These are phyloP conservation scores for Liriodendron chinense DNA, from an alignment of 164 flowering plant species.

Conservation along the genomic window DNA sequence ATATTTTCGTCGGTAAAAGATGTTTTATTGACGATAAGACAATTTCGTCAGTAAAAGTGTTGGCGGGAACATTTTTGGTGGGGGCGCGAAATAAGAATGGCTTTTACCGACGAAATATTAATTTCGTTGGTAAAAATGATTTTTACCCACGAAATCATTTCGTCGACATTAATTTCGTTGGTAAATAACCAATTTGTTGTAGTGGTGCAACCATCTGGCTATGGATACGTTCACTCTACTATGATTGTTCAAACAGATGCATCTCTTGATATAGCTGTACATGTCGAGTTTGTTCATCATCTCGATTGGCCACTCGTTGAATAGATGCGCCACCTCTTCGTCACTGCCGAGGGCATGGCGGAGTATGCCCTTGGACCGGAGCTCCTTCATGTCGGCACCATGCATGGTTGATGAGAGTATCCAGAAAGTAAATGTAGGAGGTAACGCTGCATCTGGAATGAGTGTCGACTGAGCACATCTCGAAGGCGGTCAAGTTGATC, in stretches of 20 bases:
- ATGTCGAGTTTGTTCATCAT: conserved; percentile 1
- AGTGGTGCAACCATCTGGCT: background rate
- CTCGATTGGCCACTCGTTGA: conserved; percentile 16
- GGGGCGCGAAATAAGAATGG: too few species aligned
- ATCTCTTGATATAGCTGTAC: background rate
- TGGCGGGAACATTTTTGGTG: too few species aligned
- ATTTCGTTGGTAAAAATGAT: too few species aligned
- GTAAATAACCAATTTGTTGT: too few species aligned
- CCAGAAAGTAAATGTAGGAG: background rate
- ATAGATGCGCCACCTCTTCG: conserved; percentile 21
- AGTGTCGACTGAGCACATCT: background rate
- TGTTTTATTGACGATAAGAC: too few species aligned
- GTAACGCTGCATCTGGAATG: background rate
- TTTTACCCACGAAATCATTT: too few species aligned
- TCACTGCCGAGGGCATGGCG: conserved; percentile 28
- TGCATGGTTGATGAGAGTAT: conserved; percentile 9
- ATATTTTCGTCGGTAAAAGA: too few species aligned
- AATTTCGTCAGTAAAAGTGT: too few species aligned
- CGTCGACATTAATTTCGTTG: too few species aligned
- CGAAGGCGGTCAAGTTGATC: background rate
- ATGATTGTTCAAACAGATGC: background rate
- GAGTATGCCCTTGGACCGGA: conserved; percentile 9
- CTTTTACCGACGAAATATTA: too few species aligned
- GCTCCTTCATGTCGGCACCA: conserved; percentile 20
- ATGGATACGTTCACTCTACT: background rate